A percentile compares a stretch with the other conserved stretches of the same genome.
phyloP scores from a whole-genome alignment of 306 rosid species.

The Datisca glomerata region DNA sequence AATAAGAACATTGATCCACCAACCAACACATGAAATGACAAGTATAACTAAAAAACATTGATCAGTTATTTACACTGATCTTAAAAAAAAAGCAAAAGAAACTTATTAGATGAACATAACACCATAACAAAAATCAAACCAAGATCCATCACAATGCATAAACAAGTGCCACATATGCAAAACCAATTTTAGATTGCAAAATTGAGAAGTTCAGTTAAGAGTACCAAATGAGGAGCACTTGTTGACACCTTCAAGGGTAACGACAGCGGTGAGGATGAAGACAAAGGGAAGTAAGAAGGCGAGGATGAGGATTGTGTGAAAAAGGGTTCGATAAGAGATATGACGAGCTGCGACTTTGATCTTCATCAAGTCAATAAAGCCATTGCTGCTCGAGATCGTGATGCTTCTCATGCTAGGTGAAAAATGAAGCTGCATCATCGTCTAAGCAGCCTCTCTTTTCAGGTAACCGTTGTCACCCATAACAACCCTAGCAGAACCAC shows the following conservation, averaged over 20 bases:
- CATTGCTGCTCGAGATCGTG: conserved; percentile 97
- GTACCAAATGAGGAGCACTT: conserved; percentile 97
- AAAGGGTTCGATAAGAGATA: conserved; percentile 92
- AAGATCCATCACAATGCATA: neutral
- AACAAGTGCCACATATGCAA: neutral
- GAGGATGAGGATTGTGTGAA: conserved; percentile 87
- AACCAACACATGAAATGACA: conserved; percentile 8
- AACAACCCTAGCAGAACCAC: conserved; percentile 13
- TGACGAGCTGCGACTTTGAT: conserved; percentile 99
- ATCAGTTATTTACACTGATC: neutral
- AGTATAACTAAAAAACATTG: neutral
- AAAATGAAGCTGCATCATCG: conserved; percentile 99
- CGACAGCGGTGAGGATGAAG: conserved; percentile 96
- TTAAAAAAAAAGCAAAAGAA: neutral
- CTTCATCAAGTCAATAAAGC: conserved; percentile 98
- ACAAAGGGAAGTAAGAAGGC: conserved; percentile 92
- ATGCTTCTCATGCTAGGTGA: conserved; percentile 99
- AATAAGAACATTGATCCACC: conserved; percentile 7
- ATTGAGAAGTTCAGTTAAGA: conserved; percentile 1
- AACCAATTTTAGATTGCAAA: neutral
- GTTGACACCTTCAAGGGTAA: conserved; percentile 99
- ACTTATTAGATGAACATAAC: neutral
- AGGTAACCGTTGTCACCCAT: conserved; percentile 21
- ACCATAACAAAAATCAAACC: neutral
- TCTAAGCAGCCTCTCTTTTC: conserved; percentile 54